Evolutionary conservation across 345 rosid species (phyloP), one percentile per base, ranked within the genome.

Genomic region (Linum usitatissimum): DNA sequence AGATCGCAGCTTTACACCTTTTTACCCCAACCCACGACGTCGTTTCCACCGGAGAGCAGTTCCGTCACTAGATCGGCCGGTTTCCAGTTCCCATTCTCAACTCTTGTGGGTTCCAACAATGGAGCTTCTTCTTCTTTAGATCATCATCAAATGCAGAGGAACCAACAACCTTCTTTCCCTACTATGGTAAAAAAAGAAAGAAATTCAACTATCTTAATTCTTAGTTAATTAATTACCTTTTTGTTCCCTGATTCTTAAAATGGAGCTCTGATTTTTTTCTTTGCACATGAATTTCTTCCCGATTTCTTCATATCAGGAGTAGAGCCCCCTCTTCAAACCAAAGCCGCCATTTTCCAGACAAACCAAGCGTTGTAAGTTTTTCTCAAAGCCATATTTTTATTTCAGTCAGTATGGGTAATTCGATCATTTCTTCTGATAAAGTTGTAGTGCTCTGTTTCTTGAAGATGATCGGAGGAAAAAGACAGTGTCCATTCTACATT

Each of bases 301-400:
- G 5, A 13, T 23, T 0, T 42, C 75, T 42, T 67, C 76, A 31
- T 48, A 31, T 59, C 77, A 18, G 67, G 64, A 34, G 17, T 36
- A 66, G 90, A 84, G 84, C 86, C 82, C 70, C 90, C 84, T 84
- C 84, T 84, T 77, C 85, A 77, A 78, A 63, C 86, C 94, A 83
- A 79, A 69, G 57, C 67, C 69, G 38, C 13, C 74, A 67, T 19
- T 36, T 59, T 71, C 28, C 68, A 69, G 82, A 82, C 62, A 76
- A 81, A 86, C 85, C 65, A 72, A 63, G 57, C 30, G 38, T 23
- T 23, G n/a, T 9, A 31, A 38, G 9, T 56, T 28, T 36, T n/a
- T n/a, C n/a, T 17, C 8, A 56, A 30, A 2, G 1, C 38, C 38
- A 34, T 34, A 34, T 53, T 12, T 28, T 18, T 17, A 3, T 3